Conservation (phyloP, 352 stramenopile genomes). For the Pythium apleroticum region DNA sequence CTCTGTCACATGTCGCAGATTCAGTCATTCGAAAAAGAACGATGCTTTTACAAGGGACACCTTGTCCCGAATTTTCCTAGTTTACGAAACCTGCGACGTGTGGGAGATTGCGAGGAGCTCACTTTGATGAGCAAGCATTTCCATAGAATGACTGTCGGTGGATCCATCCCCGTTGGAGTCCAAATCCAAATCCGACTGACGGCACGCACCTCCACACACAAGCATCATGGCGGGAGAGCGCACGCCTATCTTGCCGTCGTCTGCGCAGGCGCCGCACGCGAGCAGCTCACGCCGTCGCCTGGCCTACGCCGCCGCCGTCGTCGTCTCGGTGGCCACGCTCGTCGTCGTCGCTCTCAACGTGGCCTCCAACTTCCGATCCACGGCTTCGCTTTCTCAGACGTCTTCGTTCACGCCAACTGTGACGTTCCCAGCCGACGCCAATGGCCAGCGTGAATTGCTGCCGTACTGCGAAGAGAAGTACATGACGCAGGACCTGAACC, state of each 20-base stretch:
- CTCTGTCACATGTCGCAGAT: not conserved
- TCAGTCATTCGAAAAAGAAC: not conserved
- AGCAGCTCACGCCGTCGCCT: conserved; percentile 4
- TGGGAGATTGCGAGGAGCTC: not conserved
- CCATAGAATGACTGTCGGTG: not conserved
- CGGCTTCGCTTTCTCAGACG: not conserved
- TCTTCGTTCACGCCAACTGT: conserved; percentile 19
- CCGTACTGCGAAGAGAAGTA: conserved; percentile 42
- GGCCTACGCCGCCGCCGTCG: conserved; percentile 8
- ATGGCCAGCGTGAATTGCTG: conserved; percentile 37
- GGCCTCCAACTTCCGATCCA: conserved; percentile 10
- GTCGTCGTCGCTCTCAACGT: conserved; percentile 19
- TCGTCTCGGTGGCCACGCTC: conserved; percentile 18
- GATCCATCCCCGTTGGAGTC: not conserved
- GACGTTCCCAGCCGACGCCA: conserved; percentile 20
- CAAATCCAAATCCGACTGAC: too few relatives aligned
- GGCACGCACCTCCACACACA: not conserved
- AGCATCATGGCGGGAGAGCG: conserved; percentile 16
- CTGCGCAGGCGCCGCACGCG: not conserved
- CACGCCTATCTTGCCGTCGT: conserved; percentile 21
- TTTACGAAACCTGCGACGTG: not conserved
- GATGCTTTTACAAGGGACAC: not conserved
- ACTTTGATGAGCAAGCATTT: conserved; percentile 3
- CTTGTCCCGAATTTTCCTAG: not conserved
- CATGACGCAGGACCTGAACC: conserved; percentile 46